Base-by-base conservation (phyloP, 2,329 filamentous ascomycete genomes). In the Claviceps arundinis region DNA sequence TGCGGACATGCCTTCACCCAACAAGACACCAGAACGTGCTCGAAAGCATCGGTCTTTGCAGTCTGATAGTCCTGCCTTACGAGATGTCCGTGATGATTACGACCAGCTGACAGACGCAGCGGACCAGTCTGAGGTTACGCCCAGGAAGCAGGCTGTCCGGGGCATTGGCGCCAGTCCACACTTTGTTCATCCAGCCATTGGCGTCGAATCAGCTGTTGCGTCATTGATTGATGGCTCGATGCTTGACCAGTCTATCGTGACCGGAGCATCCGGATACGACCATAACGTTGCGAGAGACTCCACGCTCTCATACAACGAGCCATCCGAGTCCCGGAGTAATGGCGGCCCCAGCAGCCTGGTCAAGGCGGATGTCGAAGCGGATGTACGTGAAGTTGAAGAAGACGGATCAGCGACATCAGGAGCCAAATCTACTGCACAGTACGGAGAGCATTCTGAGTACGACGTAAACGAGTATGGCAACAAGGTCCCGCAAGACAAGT, bases 191-290 rank as follows among this genome's bases (percentile, higher is more conserved):
- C 82, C 80, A 1, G 81, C 80, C 2, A 63, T 82, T 37, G 88
- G 79, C 2, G 82, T 95, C 0, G 90, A 96, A 66, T 96, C 90
- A 14, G 87, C 86, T 9, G 90, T 97, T 11, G 91, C 91, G 7
- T 96, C 90, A 16, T 73, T 97, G 6, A 72, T 84, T 1, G 85
- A 93, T 59, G 88, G 89, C 17, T 91, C 89, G 0, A 71, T 77
- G 65, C 64, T 80, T 16, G 77, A 80, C 4, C 77, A 77, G 50
- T 94, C 89, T 2, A 78, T 84, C 13, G 64, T 95, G 50, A 90
- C 81, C 3, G 71, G 63, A 38, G 75, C 73, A 9, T 83, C 80
- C 13, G 73, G 72, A 37, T 59, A 76, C 56, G 73, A 77, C 26
- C 76, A 74, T 55, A 58, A 54, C 24, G 57, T 68, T 56, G 60